These are phyloP conservation scores for Citrus inodora DNA, from an alignment of 345 rosid genomes.

Conservation along the genomic window DNA sequence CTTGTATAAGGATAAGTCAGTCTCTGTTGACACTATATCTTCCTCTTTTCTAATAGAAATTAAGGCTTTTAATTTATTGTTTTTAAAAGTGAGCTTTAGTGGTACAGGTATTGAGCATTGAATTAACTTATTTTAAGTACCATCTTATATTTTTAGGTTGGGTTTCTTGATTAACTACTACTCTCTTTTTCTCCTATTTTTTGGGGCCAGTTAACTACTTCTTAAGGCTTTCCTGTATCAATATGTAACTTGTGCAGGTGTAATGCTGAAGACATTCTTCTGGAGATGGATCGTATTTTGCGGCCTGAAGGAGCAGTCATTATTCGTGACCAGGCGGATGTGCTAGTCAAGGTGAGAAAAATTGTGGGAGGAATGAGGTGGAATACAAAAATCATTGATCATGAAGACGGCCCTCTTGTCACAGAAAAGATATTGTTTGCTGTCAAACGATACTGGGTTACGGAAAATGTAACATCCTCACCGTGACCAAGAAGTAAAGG, in stretches of 20 bases:
- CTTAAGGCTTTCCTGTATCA: neutral
- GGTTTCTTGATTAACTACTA: neutral
- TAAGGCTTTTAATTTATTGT: neutral
- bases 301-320: constrained; percentile 73
- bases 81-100: neutral
- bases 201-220: neutral
- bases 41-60: neutral
- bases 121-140: neutral
- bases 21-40: neutral
- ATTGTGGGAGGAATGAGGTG: constrained; percentile 52
- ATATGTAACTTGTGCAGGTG: constrained; percentile 39
- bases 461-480: constrained; percentile 31
- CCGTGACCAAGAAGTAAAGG: constrained; percentile 1
- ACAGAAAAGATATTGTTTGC: constrained; percentile 56
- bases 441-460: constrained; percentile 65
- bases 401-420: constrained; percentile 66
- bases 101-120: neutral
- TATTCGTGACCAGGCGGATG: constrained; percentile 47
- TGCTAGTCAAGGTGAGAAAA: constrained; percentile 44
- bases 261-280: constrained; percentile 45
- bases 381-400: constrained; percentile 61
- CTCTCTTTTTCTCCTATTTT: no score
- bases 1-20: constrained; percentile 59
- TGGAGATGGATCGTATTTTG: constrained; percentile 70
- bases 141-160: neutral